Evolutionary conservation across 2,329 filamentous ascomycete genomes (phyloP), one percentile per base, ranked within the genome.

Genomic region (Sporothrix mexicana): DNA sequence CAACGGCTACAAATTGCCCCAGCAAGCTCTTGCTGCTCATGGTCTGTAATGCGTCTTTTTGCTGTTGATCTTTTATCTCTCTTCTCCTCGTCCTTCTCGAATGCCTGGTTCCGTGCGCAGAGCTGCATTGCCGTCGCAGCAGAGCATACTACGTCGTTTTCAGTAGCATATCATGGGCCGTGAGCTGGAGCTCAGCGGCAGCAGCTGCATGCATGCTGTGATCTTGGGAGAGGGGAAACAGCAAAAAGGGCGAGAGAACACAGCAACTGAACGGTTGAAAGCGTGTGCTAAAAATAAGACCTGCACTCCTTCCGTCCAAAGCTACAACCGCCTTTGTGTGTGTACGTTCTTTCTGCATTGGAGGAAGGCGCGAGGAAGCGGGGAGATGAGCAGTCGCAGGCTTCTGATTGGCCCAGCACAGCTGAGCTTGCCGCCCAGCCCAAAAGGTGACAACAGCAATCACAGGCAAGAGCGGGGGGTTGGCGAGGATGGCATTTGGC

Each of bases 401-500:
- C 30, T 15, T 45, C 70, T 71, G 70, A 66, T 71, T 71, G 70
- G 70, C 23, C n/a, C 59, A 53, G n/a, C n/a, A 41, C 17, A n/a
- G 10, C n/a, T 23, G 59, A 66, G 59, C 70, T 71, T 71, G 49
- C 70, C 70, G 70, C 70, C 69, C 57, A 71, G 69, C 20, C 61
- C 36, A 66, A 55, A 57, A 69, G 51, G 70, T 66, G 70, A 71
- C 70, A 66, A 47, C 70, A 43, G 43, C 59, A 64, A 57, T 71
- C 70, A 71, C 70, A 71, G 30, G 25, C 7, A 30, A 20, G 55
- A 43, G 45, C 41, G 55, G 69, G 51, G 20, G 23, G 45, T 49
- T 30, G 61, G 43, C 55, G 66, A 55, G 61, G 41, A 47, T 12
- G 41, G 20, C 15, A 25, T 23, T 23, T 17, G 25, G 51, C 45